A percentile compares a stretch with the other conserved stretches of the same genome.
Conservation (phyloP, 768 basidiomycete genomes). For the Amanita fuliginea region DNA sequence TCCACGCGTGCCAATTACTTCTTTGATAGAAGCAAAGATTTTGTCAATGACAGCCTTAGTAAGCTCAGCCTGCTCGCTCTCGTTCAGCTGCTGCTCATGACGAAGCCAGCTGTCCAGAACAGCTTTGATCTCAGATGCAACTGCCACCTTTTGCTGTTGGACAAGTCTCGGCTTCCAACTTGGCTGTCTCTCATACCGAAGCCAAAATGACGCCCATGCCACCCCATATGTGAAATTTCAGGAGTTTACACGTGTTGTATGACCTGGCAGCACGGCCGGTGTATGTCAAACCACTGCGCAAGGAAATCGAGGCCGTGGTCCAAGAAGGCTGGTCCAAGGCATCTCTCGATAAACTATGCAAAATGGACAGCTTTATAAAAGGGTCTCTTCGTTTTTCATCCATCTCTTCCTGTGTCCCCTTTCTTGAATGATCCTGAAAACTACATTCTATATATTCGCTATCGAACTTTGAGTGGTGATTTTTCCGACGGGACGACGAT, state of each 20-base stretch:
- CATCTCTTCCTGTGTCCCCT: constrained; percentile 7
- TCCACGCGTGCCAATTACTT: no score
- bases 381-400: constrained; percentile 24
- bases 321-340: constrained; percentile 26
- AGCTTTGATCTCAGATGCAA: constrained; percentile 83
- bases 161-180: constrained; percentile 83
- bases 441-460: not conserved
- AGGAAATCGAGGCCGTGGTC: constrained; percentile 30
- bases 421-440: not conserved
- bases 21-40: constrained; percentile 71
- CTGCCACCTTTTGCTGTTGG: constrained; percentile 77
- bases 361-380: constrained; percentile 34
- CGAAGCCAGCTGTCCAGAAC: constrained; percentile 98
- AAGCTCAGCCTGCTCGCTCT: constrained; percentile 90
- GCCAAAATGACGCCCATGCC: not conserved
- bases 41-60: constrained; percentile 82
- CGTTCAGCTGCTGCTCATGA: constrained; percentile 93
- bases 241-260: constrained; percentile 26
- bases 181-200: constrained; percentile 68
- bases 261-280: constrained; percentile 24
- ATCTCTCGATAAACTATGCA: constrained; percentile 25
- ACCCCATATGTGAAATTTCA: constrained; percentile 6
- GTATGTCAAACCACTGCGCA: constrained; percentile 22
- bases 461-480: constrained; percentile 11
- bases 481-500: constrained; percentile 17